phyloP scores from a whole-genome alignment of 73 alveolate species.

The Symbiodinium pilosum region DNA sequence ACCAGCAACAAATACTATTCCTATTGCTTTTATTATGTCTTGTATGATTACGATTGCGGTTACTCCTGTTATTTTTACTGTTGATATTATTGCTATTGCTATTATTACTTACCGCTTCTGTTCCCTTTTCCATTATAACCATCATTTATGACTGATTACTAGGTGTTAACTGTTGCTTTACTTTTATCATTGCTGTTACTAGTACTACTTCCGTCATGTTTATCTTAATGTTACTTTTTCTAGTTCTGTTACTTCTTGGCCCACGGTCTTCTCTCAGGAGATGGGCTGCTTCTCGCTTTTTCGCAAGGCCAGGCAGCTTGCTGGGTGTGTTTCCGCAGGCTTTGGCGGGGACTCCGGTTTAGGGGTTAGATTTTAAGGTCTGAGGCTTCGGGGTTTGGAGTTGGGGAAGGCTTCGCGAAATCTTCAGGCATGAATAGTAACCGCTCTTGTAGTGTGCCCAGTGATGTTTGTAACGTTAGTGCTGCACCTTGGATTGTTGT shows the following conservation, averaged over 20 bases:
- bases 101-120: background rate
- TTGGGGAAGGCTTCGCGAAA: too few species aligned
- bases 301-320: too few species aligned
- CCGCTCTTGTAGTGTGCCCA: too few species aligned
- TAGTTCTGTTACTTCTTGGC: background rate
- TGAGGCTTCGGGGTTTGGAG: too few species aligned
- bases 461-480: too few species aligned
- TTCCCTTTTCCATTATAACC: too few species aligned
- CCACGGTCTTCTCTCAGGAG: background rate
- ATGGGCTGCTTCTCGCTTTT: slow-evolving; percentile 3
- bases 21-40: background rate
- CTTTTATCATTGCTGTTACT: background rate
- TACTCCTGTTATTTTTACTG: background rate
- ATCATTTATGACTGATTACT: background rate
- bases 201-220: background rate
- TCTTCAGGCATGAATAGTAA: too few species aligned
- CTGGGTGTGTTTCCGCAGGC: too few species aligned
- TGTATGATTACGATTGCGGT: background rate
- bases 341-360: too few species aligned
- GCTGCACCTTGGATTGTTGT: too few species aligned
- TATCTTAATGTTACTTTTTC: background rate
- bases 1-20: background rate
- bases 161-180: background rate
- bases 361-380: too few species aligned
- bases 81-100: background rate